A percentile compares a stretch with the other conserved stretches of the same genome.
These are phyloP conservation scores for Botrytis hyacinthi DNA, from an alignment of 2,329 filamentous ascomycete species.

Conservation along the genomic window DNA sequence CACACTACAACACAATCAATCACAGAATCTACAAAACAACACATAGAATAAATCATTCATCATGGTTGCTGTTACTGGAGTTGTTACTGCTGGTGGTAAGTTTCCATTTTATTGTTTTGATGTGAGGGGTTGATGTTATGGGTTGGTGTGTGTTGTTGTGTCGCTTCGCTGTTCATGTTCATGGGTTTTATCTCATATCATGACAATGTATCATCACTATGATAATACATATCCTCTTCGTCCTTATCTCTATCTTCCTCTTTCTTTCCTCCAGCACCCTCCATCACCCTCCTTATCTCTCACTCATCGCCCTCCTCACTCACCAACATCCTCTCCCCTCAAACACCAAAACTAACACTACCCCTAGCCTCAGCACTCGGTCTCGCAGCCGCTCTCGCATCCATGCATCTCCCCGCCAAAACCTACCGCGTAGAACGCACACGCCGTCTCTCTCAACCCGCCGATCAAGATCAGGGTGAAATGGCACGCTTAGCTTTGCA, in stretches of 20 bases:
- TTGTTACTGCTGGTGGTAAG: constrained; percentile 20
- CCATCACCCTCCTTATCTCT: no score
- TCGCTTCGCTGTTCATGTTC: not conserved
- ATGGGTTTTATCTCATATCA: not conserved
- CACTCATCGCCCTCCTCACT: no score
- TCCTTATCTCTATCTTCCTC: not conserved
- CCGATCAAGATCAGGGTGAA: constrained; percentile 3
- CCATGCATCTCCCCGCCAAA: constrained; percentile 19
- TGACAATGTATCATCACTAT: not conserved
- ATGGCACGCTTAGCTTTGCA: constrained; percentile 14
- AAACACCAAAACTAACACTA: not conserved
- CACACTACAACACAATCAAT: not conserved
- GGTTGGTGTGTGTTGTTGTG: not conserved
- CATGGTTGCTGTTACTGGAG: constrained; percentile 20
- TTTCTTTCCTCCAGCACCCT: no score
- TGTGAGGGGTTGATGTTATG: not conserved
- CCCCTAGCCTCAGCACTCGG: constrained; percentile 13
- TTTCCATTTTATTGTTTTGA: not conserved
- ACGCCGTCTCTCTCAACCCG: constrained; percentile 15
- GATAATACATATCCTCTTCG: not conserved
- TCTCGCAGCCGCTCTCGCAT: constrained; percentile 17
- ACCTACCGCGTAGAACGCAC: constrained; percentile 17
- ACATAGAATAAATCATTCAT: not conserved
- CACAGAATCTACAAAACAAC: not conserved
- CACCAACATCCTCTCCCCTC: not conserved